Evolutionary conservation across 2,329 filamentous ascomycete species (phyloP), one percentile per base, ranked within the genome.

Genomic region (Fusarium goolgardi): DNA sequence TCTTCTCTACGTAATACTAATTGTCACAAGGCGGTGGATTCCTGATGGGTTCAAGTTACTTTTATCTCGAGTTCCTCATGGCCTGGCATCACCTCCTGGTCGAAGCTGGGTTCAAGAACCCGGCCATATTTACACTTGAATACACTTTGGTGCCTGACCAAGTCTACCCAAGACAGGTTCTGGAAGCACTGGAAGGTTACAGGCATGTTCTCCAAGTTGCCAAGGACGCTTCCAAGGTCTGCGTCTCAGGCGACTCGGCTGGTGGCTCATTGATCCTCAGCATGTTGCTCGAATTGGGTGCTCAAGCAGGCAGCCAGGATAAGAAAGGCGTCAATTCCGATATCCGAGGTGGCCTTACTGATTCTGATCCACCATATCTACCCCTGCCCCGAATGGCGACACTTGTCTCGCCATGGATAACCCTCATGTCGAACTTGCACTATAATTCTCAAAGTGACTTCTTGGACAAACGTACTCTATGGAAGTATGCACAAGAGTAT

Each of bases 41-140:
- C 76, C 87, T 88, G 9, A 92, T 96, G 89, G 93, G 93, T 5
- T 93, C 91, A 15, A 83, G 86, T 20, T 91, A 91, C 79, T 96
- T 96, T 77, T 96, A 96, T 76, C 85, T 94, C 35, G 93, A 96
- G 73, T 96, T 95, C 70, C 83, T 96, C 4, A 81, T 95, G 55
- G 86, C 88, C 11, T 93, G 90, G 90, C 81, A 92, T 15, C 82
- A 84, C 43, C 80, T 93, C 20, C 82, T 96, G 39, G 83, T 87
- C 56, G 80, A 85, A 52, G 81, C 83, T 20, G 91, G 90, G 2
- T 95, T 91, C 76, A 76, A 80, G 12, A 96, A 94, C 73, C 93
- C 93, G 1, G 90, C 91, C 23, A 85, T 96, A 5, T 93, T 96
- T 74, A 88, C 90, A 1, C 82, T 96, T 7, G 92, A 96, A 62